Evolutionary conservation across 2,329 filamentous ascomycete species (phyloP).

Genomic region (Rhynchosporium agropyri): DNA sequence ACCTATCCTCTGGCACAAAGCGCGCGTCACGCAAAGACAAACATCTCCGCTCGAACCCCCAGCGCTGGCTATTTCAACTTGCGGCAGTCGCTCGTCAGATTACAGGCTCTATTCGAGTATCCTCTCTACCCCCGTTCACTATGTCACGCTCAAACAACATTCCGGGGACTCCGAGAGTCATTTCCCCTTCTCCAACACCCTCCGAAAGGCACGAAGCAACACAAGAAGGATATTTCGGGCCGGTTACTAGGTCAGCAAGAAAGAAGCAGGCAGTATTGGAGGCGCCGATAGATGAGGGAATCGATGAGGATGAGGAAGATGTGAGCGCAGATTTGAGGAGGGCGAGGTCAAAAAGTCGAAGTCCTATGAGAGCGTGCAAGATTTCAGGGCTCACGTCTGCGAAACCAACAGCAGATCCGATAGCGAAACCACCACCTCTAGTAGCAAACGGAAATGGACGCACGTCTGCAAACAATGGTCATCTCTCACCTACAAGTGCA

Average conservation of each 20-base stretch:
- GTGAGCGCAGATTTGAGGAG: constrained; percentile 37
- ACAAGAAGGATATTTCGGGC: constrained; percentile 69
- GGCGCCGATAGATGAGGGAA: constrained; percentile 61
- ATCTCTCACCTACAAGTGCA: constrained; percentile 66
- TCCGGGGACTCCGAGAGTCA: constrained; percentile 82
- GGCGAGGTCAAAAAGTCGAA: constrained; percentile 41
- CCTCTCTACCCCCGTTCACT: constrained; percentile 62
- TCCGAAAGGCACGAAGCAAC: constrained; percentile 55
- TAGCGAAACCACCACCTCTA: constrained; percentile 35
- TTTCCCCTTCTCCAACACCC: constrained; percentile 82
- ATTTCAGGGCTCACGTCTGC: constrained; percentile 56
- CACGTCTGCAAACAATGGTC: constrained; percentile 57
- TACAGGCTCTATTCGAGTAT: constrained; percentile 57
- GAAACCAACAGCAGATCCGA: constrained; percentile 45
- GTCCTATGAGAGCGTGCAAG: constrained; percentile 48
- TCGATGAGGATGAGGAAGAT: constrained; percentile 48
- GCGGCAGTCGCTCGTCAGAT: constrained; percentile 53
- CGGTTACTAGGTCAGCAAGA: constrained; percentile 75
- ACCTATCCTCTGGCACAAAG: constrained; percentile 35
- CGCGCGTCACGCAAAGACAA: constrained; percentile 54
- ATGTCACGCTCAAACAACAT: constrained; percentile 52
- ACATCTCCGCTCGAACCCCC: constrained; percentile 50
- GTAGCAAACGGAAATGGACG: constrained; percentile 44
- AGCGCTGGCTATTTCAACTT: constrained; percentile 52
- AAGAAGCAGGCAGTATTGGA: constrained; percentile 60